Conservation (phyloP, 352 stramenopile species). For the Phytophthora kernoviae region DNA sequence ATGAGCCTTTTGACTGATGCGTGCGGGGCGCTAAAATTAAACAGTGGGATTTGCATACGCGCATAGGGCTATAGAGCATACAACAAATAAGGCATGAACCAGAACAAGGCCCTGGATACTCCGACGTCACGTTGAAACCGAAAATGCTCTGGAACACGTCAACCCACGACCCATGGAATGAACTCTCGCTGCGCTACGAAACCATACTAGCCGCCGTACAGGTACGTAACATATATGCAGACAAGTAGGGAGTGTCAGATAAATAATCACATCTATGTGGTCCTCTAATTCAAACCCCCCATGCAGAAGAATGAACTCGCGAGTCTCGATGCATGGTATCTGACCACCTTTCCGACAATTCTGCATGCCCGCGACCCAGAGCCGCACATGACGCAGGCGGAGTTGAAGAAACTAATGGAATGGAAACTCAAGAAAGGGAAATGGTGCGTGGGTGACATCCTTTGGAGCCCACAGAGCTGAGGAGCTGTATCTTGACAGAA, state of each 20-base stretch:
- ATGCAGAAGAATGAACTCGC: slow-evolving; percentile 65
- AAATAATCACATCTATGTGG: slow-evolving; percentile 8
- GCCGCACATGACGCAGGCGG: slow-evolving; percentile 54
- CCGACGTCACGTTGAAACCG: slow-evolving; percentile 7
- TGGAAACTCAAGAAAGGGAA: slow-evolving; percentile 90
- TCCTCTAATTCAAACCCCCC: too few species aligned
- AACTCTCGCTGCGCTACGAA: slow-evolving; percentile 48
- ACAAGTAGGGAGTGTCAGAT: background rate
- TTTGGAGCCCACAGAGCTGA: background rate
- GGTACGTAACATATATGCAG: slow-evolving; percentile 16
- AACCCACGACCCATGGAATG: slow-evolving; percentile 36
- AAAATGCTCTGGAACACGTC: slow-evolving; percentile 35
- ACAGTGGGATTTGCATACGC: slow-evolving; percentile 8
- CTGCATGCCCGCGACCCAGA: slow-evolving; percentile 53
- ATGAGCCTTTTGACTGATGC: slow-evolving; percentile 4
- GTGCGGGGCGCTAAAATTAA: slow-evolving; percentile 28
- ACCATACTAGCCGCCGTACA: slow-evolving; percentile 38
- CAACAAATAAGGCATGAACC: background rate
- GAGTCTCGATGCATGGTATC: slow-evolving; percentile 68
- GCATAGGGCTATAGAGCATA: too few species aligned
- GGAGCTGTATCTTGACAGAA: slow-evolving; percentile 11
- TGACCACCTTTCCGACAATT: slow-evolving; percentile 37
- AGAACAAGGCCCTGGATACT: slow-evolving; percentile 10
- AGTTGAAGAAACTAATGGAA: slow-evolving; percentile 73
- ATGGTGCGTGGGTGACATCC: slow-evolving; percentile 44